Percentiles rank a stretch among this genome's conserved stretches.
These are phyloP conservation scores for Talaromyces amestolkiae DNA, from an alignment of 2,329 filamentous ascomycete species.

Conservation along the genomic window DNA sequence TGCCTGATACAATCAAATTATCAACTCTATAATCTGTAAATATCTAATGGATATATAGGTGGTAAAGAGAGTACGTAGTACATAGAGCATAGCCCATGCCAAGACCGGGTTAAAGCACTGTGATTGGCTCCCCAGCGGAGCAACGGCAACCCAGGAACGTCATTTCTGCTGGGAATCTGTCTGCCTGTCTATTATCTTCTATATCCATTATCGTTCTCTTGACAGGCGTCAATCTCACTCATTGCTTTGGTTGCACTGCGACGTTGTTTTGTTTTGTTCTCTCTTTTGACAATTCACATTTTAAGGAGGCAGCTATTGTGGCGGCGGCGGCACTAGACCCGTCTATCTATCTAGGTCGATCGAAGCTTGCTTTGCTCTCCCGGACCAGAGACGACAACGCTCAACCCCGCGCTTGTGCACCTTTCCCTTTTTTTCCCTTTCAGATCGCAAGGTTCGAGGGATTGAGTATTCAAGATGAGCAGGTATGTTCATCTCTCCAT, in stretches of 20 bases:
- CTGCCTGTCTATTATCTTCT: conserved; percentile 9
- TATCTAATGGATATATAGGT: too few species aligned
- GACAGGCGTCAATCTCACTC: too few species aligned
- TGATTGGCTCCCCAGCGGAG: conserved; percentile 10
- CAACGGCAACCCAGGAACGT: conserved; percentile 15
- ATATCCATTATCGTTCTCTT: neutral
- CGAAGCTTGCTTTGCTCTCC: conserved; percentile 1
- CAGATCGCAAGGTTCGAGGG: neutral
- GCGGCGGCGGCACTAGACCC: conserved; percentile 3
- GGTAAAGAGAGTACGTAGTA: neutral
- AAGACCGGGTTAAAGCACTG: neutral
- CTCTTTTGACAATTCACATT: too few species aligned
- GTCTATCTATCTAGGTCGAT: neutral
- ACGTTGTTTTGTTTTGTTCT: neutral
- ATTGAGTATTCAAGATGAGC: conserved; percentile 52
- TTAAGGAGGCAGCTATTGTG: neutral
- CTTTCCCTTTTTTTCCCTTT: neutral
- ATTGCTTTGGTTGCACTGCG: neutral
- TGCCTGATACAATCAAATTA: neutral
- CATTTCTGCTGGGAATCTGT: conserved; percentile 14
- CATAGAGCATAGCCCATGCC: conserved; percentile 2
- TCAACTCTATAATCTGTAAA: neutral
- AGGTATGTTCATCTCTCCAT: conserved; percentile 44
- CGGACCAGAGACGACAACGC: neutral
- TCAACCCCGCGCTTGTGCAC: neutral